A percentile compares a stretch with the other conserved stretches of the same genome.
These are phyloP conservation scores for Suillus hirtellus DNA, from an alignment of 768 basidiomycete genomes.

Conservation along the genomic window DNA sequence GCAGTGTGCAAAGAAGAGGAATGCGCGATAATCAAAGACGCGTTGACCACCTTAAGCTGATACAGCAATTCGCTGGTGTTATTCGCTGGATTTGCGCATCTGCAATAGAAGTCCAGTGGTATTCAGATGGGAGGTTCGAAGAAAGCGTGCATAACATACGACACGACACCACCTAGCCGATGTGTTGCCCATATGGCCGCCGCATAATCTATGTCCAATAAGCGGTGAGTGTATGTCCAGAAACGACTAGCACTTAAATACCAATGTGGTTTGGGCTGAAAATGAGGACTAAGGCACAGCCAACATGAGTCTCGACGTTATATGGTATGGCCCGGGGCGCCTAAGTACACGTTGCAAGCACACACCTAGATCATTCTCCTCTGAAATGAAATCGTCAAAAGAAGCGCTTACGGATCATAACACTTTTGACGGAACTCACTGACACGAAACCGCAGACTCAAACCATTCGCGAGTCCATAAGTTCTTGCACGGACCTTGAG, in stretches of 20 bases:
- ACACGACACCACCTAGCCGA: slow-evolving; percentile 55
- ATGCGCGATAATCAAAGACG: slow-evolving; percentile 34
- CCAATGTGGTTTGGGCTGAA: slow-evolving; percentile 67
- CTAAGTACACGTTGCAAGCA: slow-evolving; percentile 8
- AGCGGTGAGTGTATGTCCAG: slow-evolving; percentile 3
- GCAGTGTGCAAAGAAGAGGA: slow-evolving; percentile 30
- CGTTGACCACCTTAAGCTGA: slow-evolving; percentile 29
- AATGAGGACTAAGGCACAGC: slow-evolving; percentile 48
- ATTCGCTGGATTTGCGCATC: slow-evolving; percentile 38
- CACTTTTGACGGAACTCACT: slow-evolving; percentile 33
- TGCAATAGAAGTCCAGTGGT: slow-evolving; percentile 11
- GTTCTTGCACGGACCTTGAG: slow-evolving; percentile 44
- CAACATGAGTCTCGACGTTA: slow-evolving; percentile 6
- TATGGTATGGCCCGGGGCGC: neutral
- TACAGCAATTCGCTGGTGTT: slow-evolving; percentile 33
- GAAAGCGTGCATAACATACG: slow-evolving; percentile 39
- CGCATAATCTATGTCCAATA: slow-evolving; percentile 47
- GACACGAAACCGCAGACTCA: slow-evolving; percentile 48
- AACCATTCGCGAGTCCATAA: slow-evolving; percentile 53
- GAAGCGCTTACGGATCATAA: neutral
- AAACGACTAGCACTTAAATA: slow-evolving; percentile 24
- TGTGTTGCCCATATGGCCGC: slow-evolving; percentile 61
- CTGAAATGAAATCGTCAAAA: slow-evolving; percentile 30
- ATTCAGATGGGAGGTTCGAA: neutral
- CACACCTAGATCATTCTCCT: slow-evolving; percentile 53